Evolutionary conservation across 1,284 basidiomycete species (phyloP), one percentile per base, ranked within the genome.

Genomic region (Pascua sp.): DNA sequence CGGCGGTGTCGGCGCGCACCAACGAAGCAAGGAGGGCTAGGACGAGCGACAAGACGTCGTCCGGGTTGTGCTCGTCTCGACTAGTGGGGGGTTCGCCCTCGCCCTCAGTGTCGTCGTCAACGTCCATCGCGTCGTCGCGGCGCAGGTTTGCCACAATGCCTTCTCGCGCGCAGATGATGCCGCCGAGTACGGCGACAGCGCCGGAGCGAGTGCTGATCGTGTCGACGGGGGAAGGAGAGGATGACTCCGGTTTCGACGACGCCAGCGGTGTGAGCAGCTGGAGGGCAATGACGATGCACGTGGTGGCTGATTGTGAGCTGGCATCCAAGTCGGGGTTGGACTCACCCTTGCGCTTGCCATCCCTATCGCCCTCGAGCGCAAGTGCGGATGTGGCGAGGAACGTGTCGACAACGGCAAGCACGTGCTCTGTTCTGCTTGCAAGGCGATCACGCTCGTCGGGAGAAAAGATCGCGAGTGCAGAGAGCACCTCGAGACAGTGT

Each of bases 211-310:
- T 32, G 24, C 24, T 32, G 24, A 32, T 32, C 24, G 24, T 32
- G 24, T 32, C 24, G 24, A 32, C 24, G 24, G 24, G 24, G 24
- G 24, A 32, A 32, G 3, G 24, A 32, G 24, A 32, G 24, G 24
- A 32, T 3, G 24, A 32, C 9, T 24, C 47, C 12, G 17, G 47
- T 8, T 36, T 41, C 16, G 41, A 11, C 2, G 51, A 41, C 0
- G 44, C 60, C 11, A 58, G 45, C 0, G 60, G 56, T 0, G 54
- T 46, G 17, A 62, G 42, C 3, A 55, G 40, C 42, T 49, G 42
- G 3, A 62, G 51, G 9, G 51, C 41, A 9, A 56, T 51, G 5
- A 61, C 48, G 17, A 47, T 16, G 18, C 51, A 55, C 3, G 47
- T 47, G 0, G 56, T 37, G 8, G 60, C 60, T 61, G 51, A 7